These are phyloP conservation scores for Aspergillus floridensis DNA, from an alignment of 2,329 filamentous ascomycete genomes.

Conservation along the genomic window DNA sequence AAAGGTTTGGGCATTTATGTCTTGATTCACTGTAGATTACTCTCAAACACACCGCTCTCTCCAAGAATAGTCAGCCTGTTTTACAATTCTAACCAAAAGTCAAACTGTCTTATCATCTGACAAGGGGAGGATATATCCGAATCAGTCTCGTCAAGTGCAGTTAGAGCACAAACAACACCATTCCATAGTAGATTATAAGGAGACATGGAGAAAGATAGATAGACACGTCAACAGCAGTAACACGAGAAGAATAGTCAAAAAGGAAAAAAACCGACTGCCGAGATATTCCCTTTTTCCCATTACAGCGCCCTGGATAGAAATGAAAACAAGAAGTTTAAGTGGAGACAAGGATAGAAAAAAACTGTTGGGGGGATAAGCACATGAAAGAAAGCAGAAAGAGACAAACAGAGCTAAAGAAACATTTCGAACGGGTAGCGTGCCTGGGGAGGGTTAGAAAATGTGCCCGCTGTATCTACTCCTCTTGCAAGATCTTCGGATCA, in stretches of 20 bases:
- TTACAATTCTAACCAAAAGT: neutral
- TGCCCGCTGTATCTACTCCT: neutral
- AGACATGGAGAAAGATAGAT: neutral
- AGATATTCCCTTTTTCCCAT: conserved; percentile 39
- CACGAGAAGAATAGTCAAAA: conserved; percentile 8
- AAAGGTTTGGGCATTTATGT: no score
- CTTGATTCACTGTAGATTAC: no score
- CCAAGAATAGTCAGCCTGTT: neutral
- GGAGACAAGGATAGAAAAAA: conserved; percentile 8
- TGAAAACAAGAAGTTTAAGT: conserved; percentile 24
- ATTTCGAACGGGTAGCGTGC: conserved; percentile 18
- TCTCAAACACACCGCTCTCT: no score
- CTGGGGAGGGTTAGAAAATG: neutral
- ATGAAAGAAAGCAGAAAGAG: conserved; percentile 16
- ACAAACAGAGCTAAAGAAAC: conserved; percentile 19
- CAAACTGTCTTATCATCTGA: neutral
- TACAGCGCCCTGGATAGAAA: conserved; percentile 39
- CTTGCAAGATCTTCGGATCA: neutral
- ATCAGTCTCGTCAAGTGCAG: neutral
- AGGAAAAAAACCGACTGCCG: conserved; percentile 29
- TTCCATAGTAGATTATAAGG: neutral
- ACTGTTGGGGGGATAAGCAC: conserved; percentile 9
- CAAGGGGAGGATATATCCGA: neutral
- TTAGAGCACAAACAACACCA: neutral
- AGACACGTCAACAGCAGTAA: neutral